A percentile compares a stretch with the other conserved stretches of the same genome.
These are phyloP conservation scores for Chrysanthemum seticuspe DNA, from an alignment of 129 eudicot species.

Conservation along the genomic window DNA sequence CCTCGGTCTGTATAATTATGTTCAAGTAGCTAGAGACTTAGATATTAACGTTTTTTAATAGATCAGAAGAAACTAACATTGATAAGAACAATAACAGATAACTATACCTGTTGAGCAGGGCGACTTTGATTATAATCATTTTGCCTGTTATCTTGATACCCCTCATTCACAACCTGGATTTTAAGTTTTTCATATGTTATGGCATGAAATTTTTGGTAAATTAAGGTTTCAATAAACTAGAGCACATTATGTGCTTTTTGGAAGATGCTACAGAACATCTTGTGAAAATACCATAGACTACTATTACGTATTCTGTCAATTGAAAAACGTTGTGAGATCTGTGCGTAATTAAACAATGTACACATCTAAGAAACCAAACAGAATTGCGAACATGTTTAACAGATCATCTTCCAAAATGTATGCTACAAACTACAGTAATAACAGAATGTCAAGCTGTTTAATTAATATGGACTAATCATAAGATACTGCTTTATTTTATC, in stretches of 20 bases:
- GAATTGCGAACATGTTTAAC: no score
- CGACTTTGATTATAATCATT: conserved; percentile 36
- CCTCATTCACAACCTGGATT: conserved; percentile 40
- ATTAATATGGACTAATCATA: no score
- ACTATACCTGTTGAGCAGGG: conserved; percentile 32
- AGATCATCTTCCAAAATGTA: no score
- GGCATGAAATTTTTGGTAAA: background rate
- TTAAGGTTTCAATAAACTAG: background rate
- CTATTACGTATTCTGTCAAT: no score
- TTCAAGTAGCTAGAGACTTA: background rate
- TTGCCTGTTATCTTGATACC: conserved; percentile 33
- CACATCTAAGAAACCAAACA: no score
- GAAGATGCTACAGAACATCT: no score
- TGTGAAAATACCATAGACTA: no score
- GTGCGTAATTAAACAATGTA: no score
- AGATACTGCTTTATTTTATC: no score
- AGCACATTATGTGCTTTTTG: background rate
- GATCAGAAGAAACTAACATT: background rate
- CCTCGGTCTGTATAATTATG: conserved; percentile 37
- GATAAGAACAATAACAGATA: background rate
- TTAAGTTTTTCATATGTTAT: background rate
- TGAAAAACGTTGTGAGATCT: no score
- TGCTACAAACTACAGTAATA: no score
- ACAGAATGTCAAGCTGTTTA: no score
- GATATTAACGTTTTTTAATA: background rate